Evolutionary conservation across 208 protist genomes (phyloP).

Genomic region (Trypanosoma vivax): DNA sequence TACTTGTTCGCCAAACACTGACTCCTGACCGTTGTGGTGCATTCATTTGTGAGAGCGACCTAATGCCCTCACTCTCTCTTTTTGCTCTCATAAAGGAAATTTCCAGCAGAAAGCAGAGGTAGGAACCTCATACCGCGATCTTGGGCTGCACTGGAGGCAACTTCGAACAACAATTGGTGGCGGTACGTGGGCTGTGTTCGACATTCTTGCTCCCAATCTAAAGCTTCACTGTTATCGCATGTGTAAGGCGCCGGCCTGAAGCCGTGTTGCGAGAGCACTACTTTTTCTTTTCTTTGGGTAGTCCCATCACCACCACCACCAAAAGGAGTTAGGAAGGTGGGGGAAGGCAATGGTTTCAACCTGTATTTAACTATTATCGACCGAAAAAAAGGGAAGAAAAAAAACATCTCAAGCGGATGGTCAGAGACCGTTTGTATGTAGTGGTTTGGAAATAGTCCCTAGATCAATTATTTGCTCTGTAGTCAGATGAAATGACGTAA

Average conservation of each 20-base stretch:
- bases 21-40: background rate
- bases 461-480: no score
- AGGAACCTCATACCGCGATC: background rate
- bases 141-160: no score
- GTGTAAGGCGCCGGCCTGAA: background rate
- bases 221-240: background rate
- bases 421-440: no score
- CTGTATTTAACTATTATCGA: no score
- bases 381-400: no score
- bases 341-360: background rate
- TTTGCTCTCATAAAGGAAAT: slow-evolving; percentile 19
- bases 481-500: no score
- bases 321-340: background rate
- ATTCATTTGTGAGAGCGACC: background rate
- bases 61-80: background rate
- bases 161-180: no score
- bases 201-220: no score
- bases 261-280: background rate
- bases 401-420: background rate
- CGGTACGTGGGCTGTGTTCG: no score
- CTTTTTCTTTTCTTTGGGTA: background rate
- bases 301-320: background rate
- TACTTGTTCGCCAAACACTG: background rate
- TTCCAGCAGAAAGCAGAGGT: background rate
- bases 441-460: no score